Conservation (phyloP, 2,329 filamentous ascomycete species). For the Amphichorda felina region DNA sequence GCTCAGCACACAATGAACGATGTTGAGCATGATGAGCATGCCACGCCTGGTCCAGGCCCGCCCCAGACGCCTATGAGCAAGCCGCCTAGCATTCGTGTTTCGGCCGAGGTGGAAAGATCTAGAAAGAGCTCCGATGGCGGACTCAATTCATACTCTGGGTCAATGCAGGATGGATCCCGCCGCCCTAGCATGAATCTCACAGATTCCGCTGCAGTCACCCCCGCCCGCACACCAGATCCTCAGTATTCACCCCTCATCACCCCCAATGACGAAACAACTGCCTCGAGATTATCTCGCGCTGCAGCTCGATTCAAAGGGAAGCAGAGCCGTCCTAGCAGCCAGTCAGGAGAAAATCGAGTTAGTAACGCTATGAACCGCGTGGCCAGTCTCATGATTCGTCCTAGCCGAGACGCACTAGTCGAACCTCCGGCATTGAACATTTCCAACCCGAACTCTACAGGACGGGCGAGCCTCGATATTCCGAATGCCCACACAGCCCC, state of each 20-base stretch:
- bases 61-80: conserved; percentile 16
- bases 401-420: conserved; percentile 23
- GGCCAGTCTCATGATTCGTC: conserved; percentile 36
- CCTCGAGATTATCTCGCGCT: conserved; percentile 43
- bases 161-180: conserved; percentile 23
- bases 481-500: too few species aligned
- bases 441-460: conserved; percentile 13
- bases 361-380: conserved; percentile 46
- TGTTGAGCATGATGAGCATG: neutral
- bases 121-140: conserved; percentile 36
- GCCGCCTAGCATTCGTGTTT: conserved; percentile 41
- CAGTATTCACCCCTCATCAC: conserved; percentile 22
- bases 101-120: conserved; percentile 38
- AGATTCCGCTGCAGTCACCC: conserved; percentile 28
- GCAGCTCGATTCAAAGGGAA: conserved; percentile 38
- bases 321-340: conserved; percentile 45
- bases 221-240: conserved; percentile 21
- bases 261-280: conserved; percentile 40
- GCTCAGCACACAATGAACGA: neutral
- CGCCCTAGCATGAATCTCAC: conserved; percentile 39
- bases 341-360: conserved; percentile 45
- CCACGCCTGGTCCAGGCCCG: conserved; percentile 6
- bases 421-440: conserved; percentile 13
- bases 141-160: conserved; percentile 20
- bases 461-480: conserved; percentile 9